A percentile compares a stretch with the other conserved stretches of the same genome.
These are phyloP conservation scores for Phoma sp. DNA, from an alignment of 2,329 filamentous ascomycete species.

Conservation along the genomic window DNA sequence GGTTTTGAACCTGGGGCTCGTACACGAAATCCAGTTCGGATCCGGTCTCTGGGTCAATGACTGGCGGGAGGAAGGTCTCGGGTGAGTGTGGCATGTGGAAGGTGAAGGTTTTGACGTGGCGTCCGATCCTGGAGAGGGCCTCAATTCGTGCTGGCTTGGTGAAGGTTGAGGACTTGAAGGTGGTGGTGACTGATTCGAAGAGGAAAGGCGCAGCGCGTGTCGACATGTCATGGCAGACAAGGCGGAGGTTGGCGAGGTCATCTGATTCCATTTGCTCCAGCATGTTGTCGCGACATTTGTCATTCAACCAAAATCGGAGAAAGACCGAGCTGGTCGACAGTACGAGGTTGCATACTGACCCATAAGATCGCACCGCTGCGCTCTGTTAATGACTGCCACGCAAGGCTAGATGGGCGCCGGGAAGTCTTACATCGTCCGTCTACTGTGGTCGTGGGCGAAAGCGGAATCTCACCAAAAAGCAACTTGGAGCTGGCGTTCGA, in stretches of 20 bases:
- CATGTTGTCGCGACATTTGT: conserved; percentile 54
- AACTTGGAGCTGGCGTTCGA: conserved; percentile 49
- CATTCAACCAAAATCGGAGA: conserved; percentile 57
- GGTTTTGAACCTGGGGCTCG: conserved; percentile 70
- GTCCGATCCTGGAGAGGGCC: conserved; percentile 77
- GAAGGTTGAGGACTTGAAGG: conserved; percentile 76
- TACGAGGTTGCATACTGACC: conserved; percentile 57
- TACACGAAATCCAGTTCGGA: conserved; percentile 83
- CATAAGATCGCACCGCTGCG: conserved; percentile 53
- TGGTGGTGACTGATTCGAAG: conserved; percentile 72
- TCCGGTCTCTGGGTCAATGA: conserved; percentile 78
- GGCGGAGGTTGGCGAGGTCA: conserved; percentile 61
- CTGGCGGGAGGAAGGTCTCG: conserved; percentile 83
- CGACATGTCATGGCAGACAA: conserved; percentile 72
- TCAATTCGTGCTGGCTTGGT: conserved; percentile 74
- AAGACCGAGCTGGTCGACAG: conserved; percentile 57
- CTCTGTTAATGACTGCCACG: conserved; percentile 26
- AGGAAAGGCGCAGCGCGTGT: conserved; percentile 71
- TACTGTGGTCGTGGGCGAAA: conserved; percentile 47
- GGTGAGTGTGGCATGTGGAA: conserved; percentile 78
- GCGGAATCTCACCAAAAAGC: conserved; percentile 59
- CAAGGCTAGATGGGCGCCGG: conserved; percentile 2
- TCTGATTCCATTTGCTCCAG: conserved; percentile 50
- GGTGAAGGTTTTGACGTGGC: conserved; percentile 76
- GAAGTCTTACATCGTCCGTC: conserved; percentile 45